Percentiles rank a stretch among this genome's conserved stretches.
Conservation (phyloP, 768 basidiomycete species). For the Suillus bovinus region DNA sequence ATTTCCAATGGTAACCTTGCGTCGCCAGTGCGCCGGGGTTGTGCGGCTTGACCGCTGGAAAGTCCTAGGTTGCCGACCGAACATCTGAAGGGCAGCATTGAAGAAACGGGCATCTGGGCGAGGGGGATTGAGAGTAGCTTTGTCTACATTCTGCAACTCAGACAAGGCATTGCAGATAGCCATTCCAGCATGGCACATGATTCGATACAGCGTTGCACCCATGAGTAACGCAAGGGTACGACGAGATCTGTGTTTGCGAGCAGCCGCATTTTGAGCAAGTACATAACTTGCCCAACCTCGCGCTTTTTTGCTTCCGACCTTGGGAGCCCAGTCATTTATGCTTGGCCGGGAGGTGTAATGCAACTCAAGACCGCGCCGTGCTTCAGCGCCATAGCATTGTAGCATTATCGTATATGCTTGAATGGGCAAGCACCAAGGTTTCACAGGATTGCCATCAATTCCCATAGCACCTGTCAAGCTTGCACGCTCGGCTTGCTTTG, state of each 20-base stretch:
- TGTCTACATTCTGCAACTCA: slow-evolving; percentile 23
- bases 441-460: slow-evolving; percentile 19
- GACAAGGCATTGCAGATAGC: slow-evolving; percentile 27
- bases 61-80: slow-evolving; percentile 28
- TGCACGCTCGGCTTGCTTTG: slow-evolving; percentile 53
- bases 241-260: slow-evolving; percentile 25
- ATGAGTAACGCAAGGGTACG: slow-evolving; percentile 31
- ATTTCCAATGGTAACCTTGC: slow-evolving; percentile 29
- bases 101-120: slow-evolving; percentile 66
- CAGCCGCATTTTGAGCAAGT: slow-evolving; percentile 22
- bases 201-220: slow-evolving; percentile 34
- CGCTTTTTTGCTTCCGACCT: slow-evolving; percentile 21
- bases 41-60: slow-evolving; percentile 18
- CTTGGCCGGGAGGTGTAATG: slow-evolving; percentile 12
- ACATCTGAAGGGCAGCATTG: slow-evolving; percentile 57
- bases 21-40: slow-evolving; percentile 30
- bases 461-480: slow-evolving; percentile 36
- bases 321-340: slow-evolving; percentile 21
- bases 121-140: slow-evolving; percentile 37
- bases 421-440: slow-evolving; percentile 66
- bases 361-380: slow-evolving; percentile 28
- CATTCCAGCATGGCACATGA: slow-evolving; percentile 36
- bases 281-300: slow-evolving; percentile 39
- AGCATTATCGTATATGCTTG: slow-evolving; percentile 76
- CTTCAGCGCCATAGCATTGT: slow-evolving; percentile 53